Conservation (phyloP, 305 asterid species). For the Striga hermonthica region DNA sequence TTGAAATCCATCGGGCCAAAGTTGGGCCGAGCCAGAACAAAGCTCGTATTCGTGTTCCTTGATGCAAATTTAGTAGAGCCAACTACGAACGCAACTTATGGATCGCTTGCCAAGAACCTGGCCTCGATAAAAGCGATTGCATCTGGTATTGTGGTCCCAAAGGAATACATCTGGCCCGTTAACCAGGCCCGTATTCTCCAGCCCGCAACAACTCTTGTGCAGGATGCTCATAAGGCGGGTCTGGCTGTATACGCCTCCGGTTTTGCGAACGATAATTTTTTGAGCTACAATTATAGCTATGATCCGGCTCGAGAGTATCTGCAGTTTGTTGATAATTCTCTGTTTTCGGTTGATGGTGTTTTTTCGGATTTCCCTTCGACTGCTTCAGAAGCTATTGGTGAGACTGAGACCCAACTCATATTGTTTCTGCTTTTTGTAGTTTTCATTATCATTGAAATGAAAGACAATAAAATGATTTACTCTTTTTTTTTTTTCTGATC, state of each 20-base stretch:
- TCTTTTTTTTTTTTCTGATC: slow-evolving; percentile 20
- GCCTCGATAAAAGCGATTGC: slow-evolving; percentile 64
- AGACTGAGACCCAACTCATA: slow-evolving; percentile 11
- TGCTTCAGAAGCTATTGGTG: slow-evolving; percentile 81
- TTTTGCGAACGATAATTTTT: slow-evolving; percentile 63
- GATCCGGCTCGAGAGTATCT: slow-evolving; percentile 79
- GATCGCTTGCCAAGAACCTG: slow-evolving; percentile 48
- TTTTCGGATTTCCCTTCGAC: slow-evolving; percentile 80
- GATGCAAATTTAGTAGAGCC: slow-evolving; percentile 50
- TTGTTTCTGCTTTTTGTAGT: background rate
- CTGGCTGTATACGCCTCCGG: slow-evolving; percentile 65
- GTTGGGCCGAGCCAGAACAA: slow-evolving; percentile 45
- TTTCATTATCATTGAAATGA: background rate
- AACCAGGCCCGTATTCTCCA: slow-evolving; percentile 42
- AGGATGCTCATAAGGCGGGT: slow-evolving; percentile 76
- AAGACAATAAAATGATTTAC: no score
- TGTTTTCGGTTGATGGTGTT: slow-evolving; percentile 81
- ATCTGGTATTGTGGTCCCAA: slow-evolving; percentile 77
- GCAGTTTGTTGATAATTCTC: slow-evolving; percentile 59
- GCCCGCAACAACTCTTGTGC: slow-evolving; percentile 65
- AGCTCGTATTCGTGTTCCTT: slow-evolving; percentile 55
- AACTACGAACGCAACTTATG: slow-evolving; percentile 54
- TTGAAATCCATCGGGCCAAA: slow-evolving; percentile 52
- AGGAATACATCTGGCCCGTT: slow-evolving; percentile 76
- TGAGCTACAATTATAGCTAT: slow-evolving; percentile 78